These are phyloP conservation scores for Cryoendolithus antarcticus DNA, from an alignment of 2,329 filamentous ascomycete genomes.

Conservation along the genomic window DNA sequence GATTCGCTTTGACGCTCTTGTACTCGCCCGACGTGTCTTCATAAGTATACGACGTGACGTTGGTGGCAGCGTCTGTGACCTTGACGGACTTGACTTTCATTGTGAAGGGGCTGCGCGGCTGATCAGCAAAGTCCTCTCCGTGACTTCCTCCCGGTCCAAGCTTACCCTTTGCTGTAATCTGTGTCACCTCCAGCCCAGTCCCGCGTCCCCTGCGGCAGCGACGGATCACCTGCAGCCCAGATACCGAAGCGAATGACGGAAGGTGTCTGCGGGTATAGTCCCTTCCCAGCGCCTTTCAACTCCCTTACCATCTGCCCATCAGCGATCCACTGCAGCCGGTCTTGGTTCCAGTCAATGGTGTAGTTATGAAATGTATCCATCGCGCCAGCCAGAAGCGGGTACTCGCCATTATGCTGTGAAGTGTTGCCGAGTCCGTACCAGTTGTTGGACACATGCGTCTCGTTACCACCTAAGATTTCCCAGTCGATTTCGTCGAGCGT, in stretches of 20 bases:
- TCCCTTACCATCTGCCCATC: constrained; percentile 56
- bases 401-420: constrained; percentile 48
- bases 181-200: constrained; percentile 26
- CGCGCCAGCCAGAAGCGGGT: constrained; percentile 44
- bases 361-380: constrained; percentile 54
- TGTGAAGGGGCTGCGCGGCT: constrained; percentile 18
- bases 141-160: background rate
- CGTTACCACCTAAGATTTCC: constrained; percentile 63
- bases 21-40: constrained; percentile 27
- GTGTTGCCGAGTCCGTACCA: constrained; percentile 66
- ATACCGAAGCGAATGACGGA: constrained; percentile 57
- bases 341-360: constrained; percentile 58
- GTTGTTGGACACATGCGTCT: constrained; percentile 54
- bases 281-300: constrained; percentile 30
- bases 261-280: constrained; percentile 59
- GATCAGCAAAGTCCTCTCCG: background rate
- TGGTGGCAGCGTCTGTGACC: constrained; percentile 22
- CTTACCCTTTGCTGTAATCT: constrained; percentile 21
- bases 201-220: constrained; percentile 25
- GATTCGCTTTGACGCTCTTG: constrained; percentile 35
- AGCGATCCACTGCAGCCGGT: constrained; percentile 55
- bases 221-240: constrained; percentile 85
- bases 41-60: constrained; percentile 28
- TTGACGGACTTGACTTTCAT: constrained; percentile 24
- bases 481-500: constrained; percentile 82